phyloP scores from a whole-genome alignment of 495 filamentous ascomycete genomes.

The Penicillium paradoxum region DNA sequence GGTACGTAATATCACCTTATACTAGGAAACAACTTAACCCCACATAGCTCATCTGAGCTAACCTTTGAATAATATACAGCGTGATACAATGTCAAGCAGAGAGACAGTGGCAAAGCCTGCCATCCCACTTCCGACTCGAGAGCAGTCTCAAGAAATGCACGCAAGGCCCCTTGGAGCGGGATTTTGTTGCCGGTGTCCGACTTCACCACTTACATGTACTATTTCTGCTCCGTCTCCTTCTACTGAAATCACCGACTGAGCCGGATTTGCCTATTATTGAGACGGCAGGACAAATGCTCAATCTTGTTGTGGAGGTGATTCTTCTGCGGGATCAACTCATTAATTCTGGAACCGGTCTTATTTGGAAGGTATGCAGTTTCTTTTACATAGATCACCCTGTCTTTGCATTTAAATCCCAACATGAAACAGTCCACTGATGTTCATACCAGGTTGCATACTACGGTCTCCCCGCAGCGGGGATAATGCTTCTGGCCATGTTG shows the following conservation, averaged over 20 bases:
- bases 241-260: slow-evolving; percentile 29
- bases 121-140: slow-evolving; percentile 25
- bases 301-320: slow-evolving; percentile 33
- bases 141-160: slow-evolving; percentile 23
- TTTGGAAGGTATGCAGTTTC: slow-evolving; percentile 40
- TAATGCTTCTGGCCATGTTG: slow-evolving; percentile 34
- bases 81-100: slow-evolving; percentile 24
- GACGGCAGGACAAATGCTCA: slow-evolving; percentile 32
- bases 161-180: slow-evolving; percentile 26
- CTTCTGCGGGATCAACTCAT: slow-evolving; percentile 34
- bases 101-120: slow-evolving; percentile 23
- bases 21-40: not conserved
- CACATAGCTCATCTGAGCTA: too few species aligned
- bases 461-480: slow-evolving; percentile 39
- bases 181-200: slow-evolving; percentile 34
- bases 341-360: slow-evolving; percentile 38
- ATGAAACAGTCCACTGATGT: not conserved
- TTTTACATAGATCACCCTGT: too few species aligned
- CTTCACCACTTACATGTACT: slow-evolving; percentile 39
- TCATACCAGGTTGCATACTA: slow-evolving; percentile 32
- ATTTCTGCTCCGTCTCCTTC: slow-evolving; percentile 32
- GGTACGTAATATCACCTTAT: slow-evolving; percentile 5
- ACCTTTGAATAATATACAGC: slow-evolving; percentile 5
- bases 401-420: not conserved
- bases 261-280: slow-evolving; percentile 28